Evolutionary conservation across 2,329 filamentous ascomycete species (phyloP).

Genomic region (Calonectria naviculata): DNA sequence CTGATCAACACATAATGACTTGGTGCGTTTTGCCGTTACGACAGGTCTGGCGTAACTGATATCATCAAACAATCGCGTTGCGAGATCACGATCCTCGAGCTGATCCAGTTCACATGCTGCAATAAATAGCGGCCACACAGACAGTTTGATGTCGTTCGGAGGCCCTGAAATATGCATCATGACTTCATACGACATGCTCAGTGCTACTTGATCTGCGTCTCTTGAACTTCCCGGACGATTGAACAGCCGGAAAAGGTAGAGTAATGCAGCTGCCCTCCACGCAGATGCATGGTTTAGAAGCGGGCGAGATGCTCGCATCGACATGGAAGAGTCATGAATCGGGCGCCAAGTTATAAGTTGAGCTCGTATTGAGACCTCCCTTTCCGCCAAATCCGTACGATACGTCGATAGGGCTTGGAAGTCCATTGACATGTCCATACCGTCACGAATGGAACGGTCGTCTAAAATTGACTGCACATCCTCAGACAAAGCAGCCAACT

Average conservation of each 20-base stretch:
- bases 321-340: not conserved
- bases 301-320: not conserved
- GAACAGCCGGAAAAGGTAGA: not conserved
- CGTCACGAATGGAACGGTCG: not conserved
- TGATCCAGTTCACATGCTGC: not conserved
- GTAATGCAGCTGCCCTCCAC: not conserved
- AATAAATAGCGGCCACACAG: not conserved
- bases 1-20: not conserved
- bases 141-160: not conserved
- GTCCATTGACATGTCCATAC: not conserved
- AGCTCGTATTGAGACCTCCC: not conserved
- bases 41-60: not conserved
- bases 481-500: not conserved
- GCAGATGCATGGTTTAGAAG: not conserved
- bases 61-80: not conserved
- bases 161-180: not conserved
- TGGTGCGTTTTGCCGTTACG: not conserved
- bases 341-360: not conserved
- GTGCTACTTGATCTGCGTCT: not conserved
- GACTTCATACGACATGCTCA: not conserved
- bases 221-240: not conserved
- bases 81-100: not conserved
- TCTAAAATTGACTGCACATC: not conserved
- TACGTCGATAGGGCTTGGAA: not conserved
- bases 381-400: not conserved